Evolutionary conservation across 2,329 filamentous ascomycete species (phyloP).

Genomic region (Fusarium brevicatenulatum): DNA sequence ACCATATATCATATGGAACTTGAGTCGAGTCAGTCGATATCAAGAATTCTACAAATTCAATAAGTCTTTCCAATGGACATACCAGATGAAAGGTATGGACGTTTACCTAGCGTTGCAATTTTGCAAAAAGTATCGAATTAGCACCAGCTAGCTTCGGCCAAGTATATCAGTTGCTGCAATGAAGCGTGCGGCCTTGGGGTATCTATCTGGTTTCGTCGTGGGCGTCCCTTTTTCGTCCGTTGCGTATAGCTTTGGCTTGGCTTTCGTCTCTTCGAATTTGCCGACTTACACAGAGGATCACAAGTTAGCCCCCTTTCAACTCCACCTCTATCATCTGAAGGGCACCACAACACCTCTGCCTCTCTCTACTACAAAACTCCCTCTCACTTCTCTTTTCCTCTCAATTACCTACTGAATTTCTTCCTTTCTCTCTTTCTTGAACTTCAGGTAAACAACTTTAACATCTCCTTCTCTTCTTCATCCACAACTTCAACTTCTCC

Average conservation of each 20-base stretch:
- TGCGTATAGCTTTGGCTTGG: neutral
- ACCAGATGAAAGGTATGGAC: neutral
- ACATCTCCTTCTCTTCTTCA: neutral
- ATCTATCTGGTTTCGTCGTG: neutral
- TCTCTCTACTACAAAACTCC: neutral
- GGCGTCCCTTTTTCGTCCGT: conserved; percentile 2
- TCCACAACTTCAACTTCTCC: neutral
- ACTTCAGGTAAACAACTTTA: no score
- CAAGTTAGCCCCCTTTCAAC: conserved; percentile 2
- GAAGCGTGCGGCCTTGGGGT: neutral
- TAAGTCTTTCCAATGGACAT: neutral
- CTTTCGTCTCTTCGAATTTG: neutral
- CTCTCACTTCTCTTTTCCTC: neutral
- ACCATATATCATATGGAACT: conserved; percentile 25
- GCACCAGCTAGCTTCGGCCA: neutral
- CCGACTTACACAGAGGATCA: conserved; percentile 16
- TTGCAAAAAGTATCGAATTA: neutral
- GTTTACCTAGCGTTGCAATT: neutral
- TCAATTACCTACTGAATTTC: neutral
- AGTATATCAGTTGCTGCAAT: neutral
- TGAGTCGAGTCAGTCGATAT: conserved; percentile 22
- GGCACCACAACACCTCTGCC: neutral
- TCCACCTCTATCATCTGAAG: conserved; percentile 6
- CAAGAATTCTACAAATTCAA: neutral
- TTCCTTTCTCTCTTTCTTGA: neutral